phyloP scores from a whole-genome alignment of 225 moss, liverwort and hornwort genomes.

The Neckera pumila region DNA sequence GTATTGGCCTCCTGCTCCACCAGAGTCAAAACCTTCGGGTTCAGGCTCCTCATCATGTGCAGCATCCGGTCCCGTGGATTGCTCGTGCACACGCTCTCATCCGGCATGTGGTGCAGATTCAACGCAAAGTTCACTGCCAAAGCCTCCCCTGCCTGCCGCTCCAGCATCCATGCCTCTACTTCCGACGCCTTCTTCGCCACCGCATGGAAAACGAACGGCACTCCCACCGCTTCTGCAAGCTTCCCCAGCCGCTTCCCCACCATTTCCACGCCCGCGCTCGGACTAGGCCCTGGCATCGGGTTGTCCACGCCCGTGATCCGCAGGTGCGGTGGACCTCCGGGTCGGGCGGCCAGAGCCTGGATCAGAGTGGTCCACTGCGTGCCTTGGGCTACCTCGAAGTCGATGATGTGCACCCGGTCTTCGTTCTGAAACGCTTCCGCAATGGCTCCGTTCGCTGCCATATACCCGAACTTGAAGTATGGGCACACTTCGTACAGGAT shows the following conservation, averaged over 20 bases:
- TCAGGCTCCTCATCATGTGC: constrained; percentile 44
- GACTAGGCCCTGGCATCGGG: constrained; percentile 9
- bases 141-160: constrained; percentile 49
- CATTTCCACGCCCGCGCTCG: constrained; percentile 38
- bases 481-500: constrained; percentile 67
- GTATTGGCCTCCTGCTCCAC: constrained; percentile 73
- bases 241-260: constrained; percentile 45
- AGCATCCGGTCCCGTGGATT: constrained; percentile 55
- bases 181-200: constrained; percentile 43
- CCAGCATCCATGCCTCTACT: constrained; percentile 58
- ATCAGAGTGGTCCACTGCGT: constrained; percentile 69
- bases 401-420: constrained; percentile 61
- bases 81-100: constrained; percentile 37
- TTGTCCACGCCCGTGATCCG: constrained; percentile 52
- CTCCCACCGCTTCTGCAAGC: constrained; percentile 53
- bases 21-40: constrained; percentile 61
- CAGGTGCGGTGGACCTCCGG: constrained; percentile 65
- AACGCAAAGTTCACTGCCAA: constrained; percentile 48
- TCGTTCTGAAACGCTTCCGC: constrained; percentile 73
- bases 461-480: constrained; percentile 69
- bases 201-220: constrained; percentile 53
- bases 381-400: constrained; percentile 63
- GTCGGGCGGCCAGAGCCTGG: constrained; percentile 56
- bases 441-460: constrained; percentile 60
- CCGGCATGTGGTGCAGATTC: constrained; percentile 42